These are phyloP conservation scores for Piromyces sp. DNA, from an alignment of 192 early-diverging fungal species.

Conservation along the genomic window DNA sequence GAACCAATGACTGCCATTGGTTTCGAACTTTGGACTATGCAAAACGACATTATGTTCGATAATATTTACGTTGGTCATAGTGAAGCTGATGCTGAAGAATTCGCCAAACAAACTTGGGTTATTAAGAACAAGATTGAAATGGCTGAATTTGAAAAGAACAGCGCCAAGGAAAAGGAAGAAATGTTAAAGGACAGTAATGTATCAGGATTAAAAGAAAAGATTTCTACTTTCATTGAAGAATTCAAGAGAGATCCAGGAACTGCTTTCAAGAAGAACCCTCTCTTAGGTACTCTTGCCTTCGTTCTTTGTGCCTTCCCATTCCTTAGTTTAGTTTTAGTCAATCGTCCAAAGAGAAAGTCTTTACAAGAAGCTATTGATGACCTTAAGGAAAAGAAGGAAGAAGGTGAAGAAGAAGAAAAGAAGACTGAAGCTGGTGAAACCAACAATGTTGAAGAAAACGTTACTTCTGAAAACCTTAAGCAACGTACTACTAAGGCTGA, in stretches of 20 bases:
- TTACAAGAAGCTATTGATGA: background rate
- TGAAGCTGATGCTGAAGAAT: conserved; percentile 40
- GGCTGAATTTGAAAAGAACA: background rate
- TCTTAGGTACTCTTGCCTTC: background rate
- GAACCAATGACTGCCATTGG: conserved; percentile 49
- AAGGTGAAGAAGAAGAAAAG: background rate
- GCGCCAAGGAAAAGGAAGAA: conserved; percentile 22
- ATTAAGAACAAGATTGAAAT: conserved; percentile 55
- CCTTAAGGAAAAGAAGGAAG: background rate
- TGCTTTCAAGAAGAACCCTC: conserved; percentile 18
- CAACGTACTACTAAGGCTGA: background rate
- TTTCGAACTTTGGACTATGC: conserved; percentile 90
- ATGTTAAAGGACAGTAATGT: conserved; percentile 25
- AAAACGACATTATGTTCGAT: conserved; percentile 69
- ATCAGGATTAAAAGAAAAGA: background rate
- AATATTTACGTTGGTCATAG: conserved; percentile 77
- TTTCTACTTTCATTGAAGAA: conserved; percentile 8
- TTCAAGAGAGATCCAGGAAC: conserved; percentile 11
- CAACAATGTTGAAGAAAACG: background rate
- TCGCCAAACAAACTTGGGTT: conserved; percentile 60
- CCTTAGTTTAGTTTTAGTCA: background rate
- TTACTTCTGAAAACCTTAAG: background rate
- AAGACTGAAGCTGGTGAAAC: background rate
- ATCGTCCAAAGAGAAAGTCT: background rate
- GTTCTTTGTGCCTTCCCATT: background rate